These are phyloP conservation scores for Tylopilus sp. DNA, from an alignment of 1,284 basidiomycete genomes.

Conservation along the genomic window DNA sequence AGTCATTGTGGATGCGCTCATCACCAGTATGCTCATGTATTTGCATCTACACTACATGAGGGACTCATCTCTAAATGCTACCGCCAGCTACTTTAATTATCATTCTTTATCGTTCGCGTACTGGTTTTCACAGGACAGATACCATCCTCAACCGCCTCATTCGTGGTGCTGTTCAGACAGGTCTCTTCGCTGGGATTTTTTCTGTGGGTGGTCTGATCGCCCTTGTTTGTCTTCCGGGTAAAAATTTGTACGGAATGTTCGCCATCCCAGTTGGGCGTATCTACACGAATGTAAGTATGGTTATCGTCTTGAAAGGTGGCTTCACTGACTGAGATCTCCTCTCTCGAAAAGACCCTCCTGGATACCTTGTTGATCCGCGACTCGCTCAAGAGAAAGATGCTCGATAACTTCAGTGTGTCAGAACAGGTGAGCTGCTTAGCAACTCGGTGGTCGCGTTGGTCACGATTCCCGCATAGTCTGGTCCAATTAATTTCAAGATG, in stretches of 20 bases:
- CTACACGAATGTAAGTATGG: conserved; percentile 44
- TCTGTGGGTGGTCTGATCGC: conserved; percentile 54
- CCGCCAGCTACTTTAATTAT: conserved; percentile 44
- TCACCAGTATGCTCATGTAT: conserved; percentile 51
- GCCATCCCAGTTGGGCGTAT: conserved; percentile 45
- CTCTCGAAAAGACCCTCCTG: conserved; percentile 19
- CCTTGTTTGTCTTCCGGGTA: conserved; percentile 43
- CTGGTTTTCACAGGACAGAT: conserved; percentile 57
- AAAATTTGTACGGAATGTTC: conserved; percentile 43
- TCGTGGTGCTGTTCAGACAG: conserved; percentile 59
- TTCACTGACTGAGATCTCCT: too few relatives aligned
- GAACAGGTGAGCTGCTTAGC: too few relatives aligned
- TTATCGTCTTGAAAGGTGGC: too few relatives aligned
- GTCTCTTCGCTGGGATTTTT: conserved; percentile 57
- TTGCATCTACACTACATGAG: background rate
- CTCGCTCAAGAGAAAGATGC: conserved; percentile 13
- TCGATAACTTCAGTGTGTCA: too few relatives aligned
- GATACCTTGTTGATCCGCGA: conserved; percentile 26
- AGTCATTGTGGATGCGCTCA: conserved; percentile 49
- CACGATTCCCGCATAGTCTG: too few relatives aligned
- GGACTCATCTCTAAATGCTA: background rate
- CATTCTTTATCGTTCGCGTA: conserved; percentile 50
- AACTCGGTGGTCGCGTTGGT: too few relatives aligned
- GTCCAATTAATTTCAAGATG: too few relatives aligned
- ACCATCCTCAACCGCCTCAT: conserved; percentile 57